Conservation (phyloP, 441 rosid genomes). For the Populus hybrid region DNA sequence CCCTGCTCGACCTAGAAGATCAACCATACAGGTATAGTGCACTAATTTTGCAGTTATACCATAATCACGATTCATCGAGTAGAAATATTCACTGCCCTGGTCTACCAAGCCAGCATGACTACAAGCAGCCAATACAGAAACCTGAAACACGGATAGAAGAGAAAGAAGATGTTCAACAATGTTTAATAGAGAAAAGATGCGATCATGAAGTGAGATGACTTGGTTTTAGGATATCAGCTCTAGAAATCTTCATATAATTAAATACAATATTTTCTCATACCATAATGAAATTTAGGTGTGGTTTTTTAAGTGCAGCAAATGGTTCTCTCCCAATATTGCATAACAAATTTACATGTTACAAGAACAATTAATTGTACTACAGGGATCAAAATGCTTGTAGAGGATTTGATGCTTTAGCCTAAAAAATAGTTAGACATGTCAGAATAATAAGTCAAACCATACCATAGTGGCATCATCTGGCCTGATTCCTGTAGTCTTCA, state of each 20-base stretch:
- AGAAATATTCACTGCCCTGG: conserved; percentile 59
- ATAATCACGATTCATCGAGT: conserved; percentile 47
- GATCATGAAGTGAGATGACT: background rate
- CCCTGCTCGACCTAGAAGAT: conserved; percentile 77
- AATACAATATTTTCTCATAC: background rate
- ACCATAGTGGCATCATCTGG: conserved; percentile 75
- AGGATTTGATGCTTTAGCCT: background rate
- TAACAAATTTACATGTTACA: background rate
- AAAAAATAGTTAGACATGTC: background rate
- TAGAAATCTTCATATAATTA: background rate
- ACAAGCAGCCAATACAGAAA: conserved; percentile 71
- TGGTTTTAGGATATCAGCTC: background rate
- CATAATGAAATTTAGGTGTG: background rate
- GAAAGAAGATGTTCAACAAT: conserved; percentile 7
- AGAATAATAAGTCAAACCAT: conserved; percentile 1
- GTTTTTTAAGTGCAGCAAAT: background rate
- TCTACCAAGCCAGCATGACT: conserved; percentile 72
- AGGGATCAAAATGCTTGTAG: background rate
- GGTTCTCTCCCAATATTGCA: background rate
- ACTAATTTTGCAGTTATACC: conserved; percentile 51
- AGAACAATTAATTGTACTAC: background rate
- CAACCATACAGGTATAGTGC: conserved; percentile 84
- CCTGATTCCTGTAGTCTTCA: conserved; percentile 55
- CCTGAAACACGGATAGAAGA: conserved; percentile 35
- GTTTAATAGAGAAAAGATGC: conserved; percentile 1